Conservation (phyloP, 768 basidiomycete species). For the Macrolepiota albuminosa region DNA sequence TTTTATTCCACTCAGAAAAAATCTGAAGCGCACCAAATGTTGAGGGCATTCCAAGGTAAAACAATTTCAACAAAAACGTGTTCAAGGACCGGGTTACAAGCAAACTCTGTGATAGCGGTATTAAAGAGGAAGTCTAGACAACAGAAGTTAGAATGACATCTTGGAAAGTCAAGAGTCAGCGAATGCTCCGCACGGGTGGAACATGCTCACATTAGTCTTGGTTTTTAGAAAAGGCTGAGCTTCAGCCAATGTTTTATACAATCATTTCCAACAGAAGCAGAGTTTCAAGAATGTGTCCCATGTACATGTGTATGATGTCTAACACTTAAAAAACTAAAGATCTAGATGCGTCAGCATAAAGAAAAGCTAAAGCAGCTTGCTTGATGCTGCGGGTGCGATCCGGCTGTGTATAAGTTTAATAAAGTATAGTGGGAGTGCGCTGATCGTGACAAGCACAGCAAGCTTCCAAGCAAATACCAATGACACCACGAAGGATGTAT, state of each 20-base stretch:
- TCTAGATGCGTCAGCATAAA: not conserved
- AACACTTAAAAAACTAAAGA: constrained; percentile 1
- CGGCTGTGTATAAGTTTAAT: constrained; percentile 84
- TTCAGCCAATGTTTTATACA: not conserved
- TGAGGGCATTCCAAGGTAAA: not conserved
- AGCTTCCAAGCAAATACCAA: constrained; percentile 91
- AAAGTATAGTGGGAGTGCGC: constrained; percentile 86
- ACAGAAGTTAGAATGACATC: not conserved
- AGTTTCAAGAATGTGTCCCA: not conserved
- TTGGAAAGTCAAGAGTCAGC: not conserved
- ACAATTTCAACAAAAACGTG: not conserved
- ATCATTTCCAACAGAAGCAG: not conserved
- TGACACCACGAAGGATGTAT: constrained; percentile 90
- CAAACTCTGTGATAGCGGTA: not conserved
- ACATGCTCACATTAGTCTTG: not conserved
- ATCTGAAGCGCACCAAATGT: not conserved
- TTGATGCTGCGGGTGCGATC: constrained; percentile 89
- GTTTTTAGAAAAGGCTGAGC: not conserved
- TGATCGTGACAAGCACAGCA: constrained; percentile 90
- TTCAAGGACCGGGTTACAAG: not conserved
- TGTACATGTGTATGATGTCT: constrained; percentile 4
- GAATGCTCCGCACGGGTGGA: no score
- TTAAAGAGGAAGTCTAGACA: no score
- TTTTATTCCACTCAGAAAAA: not conserved
- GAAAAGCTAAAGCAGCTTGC: constrained; percentile 66